Conservation (phyloP, 495 filamentous ascomycete genomes). For the Cetradonia linearis region DNA sequence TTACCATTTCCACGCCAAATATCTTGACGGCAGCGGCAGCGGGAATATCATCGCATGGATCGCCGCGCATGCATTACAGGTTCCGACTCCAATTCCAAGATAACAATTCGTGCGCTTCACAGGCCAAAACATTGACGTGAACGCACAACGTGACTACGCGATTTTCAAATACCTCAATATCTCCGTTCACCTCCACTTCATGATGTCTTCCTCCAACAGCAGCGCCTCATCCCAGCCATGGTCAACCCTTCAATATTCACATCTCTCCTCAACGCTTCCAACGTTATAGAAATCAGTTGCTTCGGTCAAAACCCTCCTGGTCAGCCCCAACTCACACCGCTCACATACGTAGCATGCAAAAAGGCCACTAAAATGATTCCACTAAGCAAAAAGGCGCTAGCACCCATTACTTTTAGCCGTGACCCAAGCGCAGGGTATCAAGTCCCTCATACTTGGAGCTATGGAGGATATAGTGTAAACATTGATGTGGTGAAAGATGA, state of each 20-base stretch:
- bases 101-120: not conserved
- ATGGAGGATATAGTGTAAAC: not conserved
- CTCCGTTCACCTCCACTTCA: not conserved
- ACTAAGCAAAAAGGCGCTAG: slow-evolving; percentile 4
- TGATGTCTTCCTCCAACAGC: not conserved
- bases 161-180: too few relatives aligned
- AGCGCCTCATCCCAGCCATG: not conserved
- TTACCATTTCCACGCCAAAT: not conserved
- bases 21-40: not conserved
- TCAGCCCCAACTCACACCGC: not conserved
- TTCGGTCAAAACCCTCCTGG: not conserved
- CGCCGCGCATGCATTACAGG: not conserved
- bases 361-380: not conserved
- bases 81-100: too few relatives aligned
- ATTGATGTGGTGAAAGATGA: slow-evolving; percentile 1
- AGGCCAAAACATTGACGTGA: not conserved
- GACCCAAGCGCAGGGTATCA: not conserved
- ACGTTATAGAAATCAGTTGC: not conserved
- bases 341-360: slow-evolving; percentile 8
- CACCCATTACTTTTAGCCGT: slow-evolving; percentile 2
- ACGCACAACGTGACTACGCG: not conserved
- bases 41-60: not conserved
- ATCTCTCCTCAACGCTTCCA: slow-evolving; percentile 1
- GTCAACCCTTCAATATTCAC: not conserved
- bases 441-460: slow-evolving; percentile 4